Percentiles rank a stretch among this genome's conserved stretches.
phyloP scores from a whole-genome alignment of 2,329 filamentous ascomycete species.

The Samsoniella hepiali region DNA sequence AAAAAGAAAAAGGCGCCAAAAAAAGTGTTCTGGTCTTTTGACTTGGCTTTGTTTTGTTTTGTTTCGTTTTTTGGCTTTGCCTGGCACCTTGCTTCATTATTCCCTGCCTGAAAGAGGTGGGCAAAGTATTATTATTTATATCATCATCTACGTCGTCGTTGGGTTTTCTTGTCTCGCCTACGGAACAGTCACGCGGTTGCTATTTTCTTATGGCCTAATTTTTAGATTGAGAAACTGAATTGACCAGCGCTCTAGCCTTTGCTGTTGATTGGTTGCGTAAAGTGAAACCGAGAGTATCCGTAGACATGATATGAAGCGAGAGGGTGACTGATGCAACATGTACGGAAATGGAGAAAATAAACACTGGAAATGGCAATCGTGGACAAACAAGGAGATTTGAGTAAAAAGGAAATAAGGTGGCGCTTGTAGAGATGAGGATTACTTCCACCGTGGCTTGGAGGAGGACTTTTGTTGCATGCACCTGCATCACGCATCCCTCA shows the following conservation, averaged over 20 bases:
- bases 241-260: not conserved
- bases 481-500: not conserved
- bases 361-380: not conserved
- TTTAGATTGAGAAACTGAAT: slow-evolving; percentile 7
- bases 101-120: not conserved
- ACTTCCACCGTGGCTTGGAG: not conserved
- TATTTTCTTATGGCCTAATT: not conserved
- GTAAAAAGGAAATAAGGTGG: not conserved
- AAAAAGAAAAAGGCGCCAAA: not conserved
- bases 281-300: not conserved
- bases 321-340: too few species aligned
- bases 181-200: not conserved
- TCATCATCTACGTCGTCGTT: not conserved
- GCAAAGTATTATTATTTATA: slow-evolving; percentile 1
- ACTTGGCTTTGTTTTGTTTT: not conserved
- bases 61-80: slow-evolving; percentile 1
- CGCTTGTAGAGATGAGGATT: not conserved
- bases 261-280: not conserved
- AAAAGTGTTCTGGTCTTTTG: not conserved
- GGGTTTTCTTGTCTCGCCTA: not conserved
- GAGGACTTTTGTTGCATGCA: not conserved
- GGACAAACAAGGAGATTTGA: too few species aligned
- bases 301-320: not conserved
- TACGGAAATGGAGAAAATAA: too few species aligned
- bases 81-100: not conserved